Conservation (phyloP, 352 stramenopile genomes). For the Pythium myriotylum region DNA sequence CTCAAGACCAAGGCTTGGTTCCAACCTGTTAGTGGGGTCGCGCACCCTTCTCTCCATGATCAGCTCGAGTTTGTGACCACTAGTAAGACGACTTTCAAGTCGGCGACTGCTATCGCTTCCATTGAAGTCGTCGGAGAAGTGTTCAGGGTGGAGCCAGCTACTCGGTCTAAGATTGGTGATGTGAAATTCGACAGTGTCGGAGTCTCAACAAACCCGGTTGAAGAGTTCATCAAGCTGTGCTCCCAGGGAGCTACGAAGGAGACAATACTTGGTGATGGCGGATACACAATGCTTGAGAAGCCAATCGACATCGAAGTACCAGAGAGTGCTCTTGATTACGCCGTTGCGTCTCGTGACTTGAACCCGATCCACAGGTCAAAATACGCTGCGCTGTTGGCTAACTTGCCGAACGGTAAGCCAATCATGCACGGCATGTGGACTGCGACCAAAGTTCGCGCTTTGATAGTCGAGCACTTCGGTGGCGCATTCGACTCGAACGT, state of each 20-base stretch:
- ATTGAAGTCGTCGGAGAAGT: slow-evolving; percentile 57
- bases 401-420: slow-evolving; percentile 68
- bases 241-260: slow-evolving; percentile 14
- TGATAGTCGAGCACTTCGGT: slow-evolving; percentile 60
- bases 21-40: slow-evolving; percentile 28
- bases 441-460: slow-evolving; percentile 77
- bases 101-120: slow-evolving; percentile 37
- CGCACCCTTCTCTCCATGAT: slow-evolving; percentile 43
- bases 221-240: slow-evolving; percentile 12
- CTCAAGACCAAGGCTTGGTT: slow-evolving; percentile 75
- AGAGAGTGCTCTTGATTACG: slow-evolving; percentile 63
- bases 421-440: slow-evolving; percentile 92
- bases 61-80: slow-evolving; percentile 50
- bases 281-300: slow-evolving; percentile 68
- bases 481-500: slow-evolving; percentile 66
- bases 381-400: slow-evolving; percentile 73
- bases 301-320: slow-evolving; percentile 73
- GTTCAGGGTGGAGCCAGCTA: slow-evolving; percentile 39
- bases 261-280: slow-evolving; percentile 49
- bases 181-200: slow-evolving; percentile 20
- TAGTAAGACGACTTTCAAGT: slow-evolving; percentile 63
- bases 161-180: slow-evolving; percentile 29
- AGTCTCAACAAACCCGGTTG: slow-evolving; percentile 16
- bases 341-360: slow-evolving; percentile 78
- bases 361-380: slow-evolving; percentile 87